A percentile compares a stretch with the other conserved stretches of the same genome.
phyloP scores from a whole-genome alignment of 2,329 filamentous ascomycete species.

The Alternaria sp. region DNA sequence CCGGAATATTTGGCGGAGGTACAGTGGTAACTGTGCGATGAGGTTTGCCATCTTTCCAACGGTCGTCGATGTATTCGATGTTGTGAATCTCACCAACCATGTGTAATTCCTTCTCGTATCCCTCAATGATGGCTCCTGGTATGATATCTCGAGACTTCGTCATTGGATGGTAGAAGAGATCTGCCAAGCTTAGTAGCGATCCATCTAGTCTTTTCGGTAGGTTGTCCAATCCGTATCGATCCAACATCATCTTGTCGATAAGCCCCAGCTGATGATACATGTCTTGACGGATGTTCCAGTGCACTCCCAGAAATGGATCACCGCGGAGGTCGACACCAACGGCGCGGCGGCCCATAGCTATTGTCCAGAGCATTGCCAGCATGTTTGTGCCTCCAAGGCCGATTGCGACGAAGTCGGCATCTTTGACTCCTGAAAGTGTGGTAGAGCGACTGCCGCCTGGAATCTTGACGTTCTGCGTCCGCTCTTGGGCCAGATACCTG shows the following conservation, averaged over 20 bases:
- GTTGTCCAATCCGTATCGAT: constrained; percentile 20
- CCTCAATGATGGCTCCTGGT: constrained; percentile 26
- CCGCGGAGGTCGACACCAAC: constrained; percentile 28
- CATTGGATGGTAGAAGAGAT: constrained; percentile 20
- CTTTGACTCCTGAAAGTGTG: constrained; percentile 21
- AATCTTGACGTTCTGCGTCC: constrained; percentile 7
- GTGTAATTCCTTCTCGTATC: constrained; percentile 21
- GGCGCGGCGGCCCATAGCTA: constrained; percentile 24
- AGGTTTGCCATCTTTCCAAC: constrained; percentile 26
- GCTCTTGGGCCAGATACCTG: constrained; percentile 14
- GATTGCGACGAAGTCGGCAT: constrained; percentile 28
- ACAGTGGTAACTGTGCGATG: constrained; percentile 26
- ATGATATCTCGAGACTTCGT: constrained; percentile 21
- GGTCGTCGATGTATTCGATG: constrained; percentile 29
- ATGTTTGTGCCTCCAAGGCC: constrained; percentile 30
- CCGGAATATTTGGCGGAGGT: constrained; percentile 14
- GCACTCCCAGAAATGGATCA: constrained; percentile 28
- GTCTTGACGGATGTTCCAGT: constrained; percentile 32
- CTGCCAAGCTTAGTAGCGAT: constrained; percentile 20
- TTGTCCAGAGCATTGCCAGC: constrained; percentile 29
- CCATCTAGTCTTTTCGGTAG: constrained; percentile 24
- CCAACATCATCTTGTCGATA: constrained; percentile 30
- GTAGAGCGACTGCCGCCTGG: constrained; percentile 12
- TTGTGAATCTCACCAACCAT: constrained; percentile 23
- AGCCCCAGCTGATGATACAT: constrained; percentile 30